phyloP scores from a whole-genome alignment of 1,284 basidiomycete genomes.

The Mycena citricolor region DNA sequence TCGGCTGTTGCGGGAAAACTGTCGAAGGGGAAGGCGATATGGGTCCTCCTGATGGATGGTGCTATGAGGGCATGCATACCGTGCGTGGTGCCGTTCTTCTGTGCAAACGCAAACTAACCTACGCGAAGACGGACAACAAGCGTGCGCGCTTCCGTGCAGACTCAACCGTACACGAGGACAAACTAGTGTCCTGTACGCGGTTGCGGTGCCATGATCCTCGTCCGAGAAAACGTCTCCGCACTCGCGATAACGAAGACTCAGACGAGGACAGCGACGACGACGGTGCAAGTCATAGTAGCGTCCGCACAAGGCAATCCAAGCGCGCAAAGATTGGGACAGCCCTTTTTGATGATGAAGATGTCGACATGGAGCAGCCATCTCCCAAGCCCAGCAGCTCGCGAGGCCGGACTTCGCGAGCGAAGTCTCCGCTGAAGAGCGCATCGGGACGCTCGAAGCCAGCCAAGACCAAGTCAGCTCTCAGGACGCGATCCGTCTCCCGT shows the following conservation, averaged over 20 bases:
- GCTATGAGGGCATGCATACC: conserved; percentile 78
- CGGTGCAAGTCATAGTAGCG: conserved; percentile 20
- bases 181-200: conserved; percentile 56
- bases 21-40: conserved; percentile 74
- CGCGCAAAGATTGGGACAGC: conserved; percentile 10
- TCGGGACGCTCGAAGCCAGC: no score
- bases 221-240: conserved; percentile 17
- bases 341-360: conserved; percentile 14
- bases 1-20: conserved; percentile 68
- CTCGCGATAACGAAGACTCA: conserved; percentile 12
- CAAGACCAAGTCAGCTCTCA: no score
- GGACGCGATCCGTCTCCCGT: no score
- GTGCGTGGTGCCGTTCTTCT: conserved; percentile 38
- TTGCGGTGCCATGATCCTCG: conserved; percentile 49
- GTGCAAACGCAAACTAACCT: conserved; percentile 6
- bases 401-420: no score
- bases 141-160: conserved; percentile 77
- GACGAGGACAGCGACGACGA: conserved; percentile 10
- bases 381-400: no score
- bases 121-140: conserved; percentile 59
- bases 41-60: conserved; percentile 81
- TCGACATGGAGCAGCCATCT: no score
- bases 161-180: conserved; percentile 65
- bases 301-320: conserved; percentile 17
- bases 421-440: no score